Percentiles rank a stretch among this genome's conserved stretches.
Evolutionary conservation across 768 basidiomycete genomes (phyloP).

Genomic region (Chalciporus piperatus): DNA sequence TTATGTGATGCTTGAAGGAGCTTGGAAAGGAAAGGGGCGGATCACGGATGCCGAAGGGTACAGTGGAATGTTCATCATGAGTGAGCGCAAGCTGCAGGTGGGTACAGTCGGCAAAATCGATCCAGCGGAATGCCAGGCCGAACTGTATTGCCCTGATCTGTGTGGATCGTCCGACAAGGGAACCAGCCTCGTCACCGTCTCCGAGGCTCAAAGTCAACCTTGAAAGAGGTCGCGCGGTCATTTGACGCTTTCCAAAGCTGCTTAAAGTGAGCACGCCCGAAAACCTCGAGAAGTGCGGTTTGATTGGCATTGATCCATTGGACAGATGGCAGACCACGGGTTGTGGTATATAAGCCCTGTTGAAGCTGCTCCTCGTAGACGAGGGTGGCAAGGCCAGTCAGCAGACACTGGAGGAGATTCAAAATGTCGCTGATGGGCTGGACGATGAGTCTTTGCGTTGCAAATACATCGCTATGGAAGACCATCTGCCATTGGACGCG

Average conservation of each 20-base stretch:
- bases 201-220: conserved; percentile 60
- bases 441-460: conserved; percentile 64
- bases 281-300: conserved; percentile 63
- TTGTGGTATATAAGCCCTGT: conserved; percentile 68
- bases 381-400: conserved; percentile 69
- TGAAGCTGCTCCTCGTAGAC: conserved; percentile 74
- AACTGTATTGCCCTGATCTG: conserved; percentile 3
- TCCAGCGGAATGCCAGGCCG: conserved; percentile 19
- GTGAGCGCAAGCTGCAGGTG: conserved; percentile 9
- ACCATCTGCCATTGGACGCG: conserved; percentile 90
- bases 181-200: conserved; percentile 28
- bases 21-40: conserved; percentile 21
- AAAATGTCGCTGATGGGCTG: conserved; percentile 70
- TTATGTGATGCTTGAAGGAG: conserved; percentile 35
- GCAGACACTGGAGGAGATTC: conserved; percentile 65
- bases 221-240: conserved; percentile 70
- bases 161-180: conserved; percentile 11
- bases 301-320: conserved; percentile 77
- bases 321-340: conserved; percentile 72
- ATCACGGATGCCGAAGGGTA: conserved; percentile 27
- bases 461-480: conserved; percentile 76
- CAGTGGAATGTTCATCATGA: conserved; percentile 13
- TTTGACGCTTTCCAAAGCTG: conserved; percentile 70
- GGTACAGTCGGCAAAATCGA: conserved; percentile 1
- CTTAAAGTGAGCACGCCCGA: conserved; percentile 69